Percentiles rank a stretch among this genome's conserved stretches.
These are phyloP conservation scores for Helicostylum pulchrum DNA, from an alignment of 192 early-diverging fungal genomes.

Conservation along the genomic window DNA sequence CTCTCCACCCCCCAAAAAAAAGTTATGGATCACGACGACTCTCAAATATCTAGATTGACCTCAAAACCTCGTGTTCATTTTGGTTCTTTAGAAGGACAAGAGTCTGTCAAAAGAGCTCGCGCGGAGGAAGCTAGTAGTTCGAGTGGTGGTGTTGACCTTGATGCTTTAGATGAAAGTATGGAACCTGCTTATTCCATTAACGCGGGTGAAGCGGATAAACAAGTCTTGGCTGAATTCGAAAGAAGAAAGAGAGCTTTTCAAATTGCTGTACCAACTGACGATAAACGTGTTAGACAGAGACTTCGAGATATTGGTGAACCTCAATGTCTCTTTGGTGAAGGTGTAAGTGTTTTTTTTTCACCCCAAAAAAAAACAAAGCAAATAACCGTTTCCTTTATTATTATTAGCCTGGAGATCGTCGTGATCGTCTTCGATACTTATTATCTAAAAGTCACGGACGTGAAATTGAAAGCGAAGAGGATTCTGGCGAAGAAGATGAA, in stretches of 20 bases:
- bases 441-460: conserved; percentile 56
- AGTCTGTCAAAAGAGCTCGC: conserved; percentile 42
- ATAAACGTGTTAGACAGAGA: conserved; percentile 67
- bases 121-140: conserved; percentile 26
- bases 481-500: conserved; percentile 48
- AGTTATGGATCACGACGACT: conserved; percentile 16
- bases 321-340: conserved; percentile 93
- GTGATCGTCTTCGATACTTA: conserved; percentile 75
- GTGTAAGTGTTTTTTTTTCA: conserved; percentile 46
- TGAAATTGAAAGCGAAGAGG: conserved; percentile 42
- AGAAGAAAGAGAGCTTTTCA: conserved; percentile 70
- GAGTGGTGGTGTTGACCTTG: conserved; percentile 17
- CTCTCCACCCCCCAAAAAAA: neutral
- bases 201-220: conserved; percentile 48
- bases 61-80: conserved; percentile 59
- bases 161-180: conserved; percentile 26
- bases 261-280: conserved; percentile 90
- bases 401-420: conserved; percentile 66
- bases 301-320: conserved; percentile 82
- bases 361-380: neutral
- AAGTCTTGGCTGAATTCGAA: conserved; percentile 68
- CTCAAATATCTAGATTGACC: conserved; percentile 17
- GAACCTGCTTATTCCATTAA: conserved; percentile 44
- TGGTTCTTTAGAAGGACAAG: conserved; percentile 56
- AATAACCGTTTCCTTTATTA: neutral